Evolutionary conservation across 2,329 filamentous ascomycete genomes (phyloP), one percentile per base, ranked within the genome.

Genomic region (Aureobasidium mangrovei): DNA sequence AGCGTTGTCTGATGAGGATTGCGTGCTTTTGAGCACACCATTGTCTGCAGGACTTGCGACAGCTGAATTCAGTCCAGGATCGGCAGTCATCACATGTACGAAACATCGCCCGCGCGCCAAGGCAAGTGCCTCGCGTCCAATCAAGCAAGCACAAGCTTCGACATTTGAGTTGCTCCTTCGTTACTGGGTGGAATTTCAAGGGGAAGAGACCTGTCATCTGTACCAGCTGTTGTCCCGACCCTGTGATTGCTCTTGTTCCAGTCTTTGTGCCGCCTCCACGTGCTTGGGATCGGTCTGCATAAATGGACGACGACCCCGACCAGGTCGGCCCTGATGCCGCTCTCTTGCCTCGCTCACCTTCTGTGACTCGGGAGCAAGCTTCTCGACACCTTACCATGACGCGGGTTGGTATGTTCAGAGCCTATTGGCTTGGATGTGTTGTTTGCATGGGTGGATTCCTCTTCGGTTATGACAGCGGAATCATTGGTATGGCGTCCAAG

Each of bases 401-500:
- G 38, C 48, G 48, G 7, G 18, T 64, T 26, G 74, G 74, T 27
- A 71, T 65, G 52, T 59, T 75, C 33, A 67, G 77, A 54, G 74
- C 75, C 31, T 80, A 78, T 61, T 79, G 72, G 70, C 69, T 80
- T 7, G 75, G 74, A 2, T 67, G 67, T 1, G 72, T 79, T 3
- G 72, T 78, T 9, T 80, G 75, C 59, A 73, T 76, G 58, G 76
- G 75, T 5, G 76, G 76, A 0, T 75, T 76, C 58, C 61, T 75
- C 1, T 72, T 75, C 51, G 72, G 71, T 36, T 75, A 74, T 59
- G 72, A 74, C 57, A 68, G 64, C 51, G 71, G 72, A 55, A 73
- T 74, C 57, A 60, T 74, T 70, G 51, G 70, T 72, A 61, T 45
- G 62, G 58, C 27, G 51, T 63, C 70, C 28, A 29, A 7, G 31